A percentile compares a stretch with the other conserved stretches of the same genome.
Evolutionary conservation across 495 filamentous ascomycete genomes (phyloP).

Genomic region (Thermochaetoides thermophila): DNA sequence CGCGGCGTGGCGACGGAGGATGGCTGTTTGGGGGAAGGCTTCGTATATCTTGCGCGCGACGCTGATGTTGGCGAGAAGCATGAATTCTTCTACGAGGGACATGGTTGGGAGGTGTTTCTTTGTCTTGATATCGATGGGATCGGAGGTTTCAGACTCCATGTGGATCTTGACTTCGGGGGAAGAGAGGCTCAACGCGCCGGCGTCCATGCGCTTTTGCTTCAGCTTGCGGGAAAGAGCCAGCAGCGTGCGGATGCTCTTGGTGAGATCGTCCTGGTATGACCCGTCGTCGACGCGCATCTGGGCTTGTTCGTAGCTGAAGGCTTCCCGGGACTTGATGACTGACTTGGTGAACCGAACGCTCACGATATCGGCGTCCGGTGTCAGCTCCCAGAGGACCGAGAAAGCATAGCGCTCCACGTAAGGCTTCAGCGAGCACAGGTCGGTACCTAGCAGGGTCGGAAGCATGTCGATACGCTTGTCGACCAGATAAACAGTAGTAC

Average conservation of each 20-base stretch:
- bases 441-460: constrained; percentile 86
- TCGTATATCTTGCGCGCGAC: constrained; percentile 78
- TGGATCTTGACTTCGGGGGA: constrained; percentile 92
- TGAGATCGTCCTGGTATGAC: constrained; percentile 75
- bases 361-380: constrained; percentile 69
- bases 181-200: constrained; percentile 85
- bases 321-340: constrained; percentile 92
- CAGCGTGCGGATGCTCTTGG: constrained; percentile 75
- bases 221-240: constrained; percentile 84
- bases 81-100: constrained; percentile 96
- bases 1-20: constrained; percentile 80
- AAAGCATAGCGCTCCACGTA: constrained; percentile 97
- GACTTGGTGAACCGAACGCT: constrained; percentile 82
- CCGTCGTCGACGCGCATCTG: constrained; percentile 83
- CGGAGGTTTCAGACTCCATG: constrained; percentile 84
- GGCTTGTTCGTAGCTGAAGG: constrained; percentile 94
- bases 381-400: constrained; percentile 88
- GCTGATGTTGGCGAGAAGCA: constrained; percentile 93
- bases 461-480: constrained; percentile 99
- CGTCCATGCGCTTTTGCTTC: constrained; percentile 89
- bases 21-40: constrained; percentile 85
- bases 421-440: constrained; percentile 91
- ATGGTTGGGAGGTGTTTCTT: constrained; percentile 91
- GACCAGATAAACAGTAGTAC: constrained; percentile 93
- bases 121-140: constrained; percentile 90